These are phyloP conservation scores for Fraxinus americana DNA, from an alignment of 257 asterid genomes.

Conservation along the genomic window DNA sequence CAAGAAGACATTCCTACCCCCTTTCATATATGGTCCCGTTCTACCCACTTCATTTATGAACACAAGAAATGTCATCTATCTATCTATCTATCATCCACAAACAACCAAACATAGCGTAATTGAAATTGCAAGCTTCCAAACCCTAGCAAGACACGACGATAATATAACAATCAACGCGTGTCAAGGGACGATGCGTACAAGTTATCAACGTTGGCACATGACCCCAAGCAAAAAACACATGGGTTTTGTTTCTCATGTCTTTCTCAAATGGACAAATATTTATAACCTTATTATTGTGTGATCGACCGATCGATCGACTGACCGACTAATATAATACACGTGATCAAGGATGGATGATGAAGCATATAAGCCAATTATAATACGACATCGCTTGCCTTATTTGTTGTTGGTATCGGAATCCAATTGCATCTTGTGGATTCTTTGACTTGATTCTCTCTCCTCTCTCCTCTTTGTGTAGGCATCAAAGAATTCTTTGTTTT, in stretches of 20 bases:
- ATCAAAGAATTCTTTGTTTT: conserved; percentile 51
- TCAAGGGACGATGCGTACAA: neutral
- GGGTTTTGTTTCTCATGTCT: neutral
- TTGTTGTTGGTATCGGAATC: conserved; percentile 42
- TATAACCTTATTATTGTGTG: neutral
- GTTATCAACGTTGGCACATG: neutral
- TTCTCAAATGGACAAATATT: neutral
- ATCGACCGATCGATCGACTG: neutral
- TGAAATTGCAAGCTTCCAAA: neutral
- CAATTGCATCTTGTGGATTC: conserved; percentile 34
- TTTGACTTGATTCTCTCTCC: conserved; percentile 42
- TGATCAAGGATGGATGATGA: neutral
- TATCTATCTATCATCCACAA: neutral
- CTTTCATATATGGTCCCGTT: neutral
- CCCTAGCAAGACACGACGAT: neutral
- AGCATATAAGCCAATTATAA: neutral
- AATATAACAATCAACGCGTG: neutral
- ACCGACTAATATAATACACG: neutral
- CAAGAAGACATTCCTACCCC: neutral
- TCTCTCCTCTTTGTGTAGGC: conserved; percentile 47
- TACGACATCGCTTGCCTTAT: neutral
- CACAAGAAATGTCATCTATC: neutral
- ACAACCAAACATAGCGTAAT: neutral
- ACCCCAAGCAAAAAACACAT: neutral
- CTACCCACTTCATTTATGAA: neutral